Conservation (phyloP, 2,329 filamentous ascomycete genomes). For the Cordyceps cateniannulata region DNA sequence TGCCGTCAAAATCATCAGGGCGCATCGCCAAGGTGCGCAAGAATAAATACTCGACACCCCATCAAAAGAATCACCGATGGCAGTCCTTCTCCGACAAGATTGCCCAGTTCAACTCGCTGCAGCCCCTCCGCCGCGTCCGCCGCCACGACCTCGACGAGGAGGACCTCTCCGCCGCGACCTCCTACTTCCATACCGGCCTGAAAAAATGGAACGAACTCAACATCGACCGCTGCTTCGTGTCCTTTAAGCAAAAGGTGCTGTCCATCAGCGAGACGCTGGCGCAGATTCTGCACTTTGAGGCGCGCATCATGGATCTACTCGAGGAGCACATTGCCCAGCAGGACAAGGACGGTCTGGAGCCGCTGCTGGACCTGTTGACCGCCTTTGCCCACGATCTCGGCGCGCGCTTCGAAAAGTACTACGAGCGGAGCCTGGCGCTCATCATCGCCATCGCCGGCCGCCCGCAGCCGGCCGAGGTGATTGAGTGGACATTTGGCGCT, state of each 20-base stretch:
- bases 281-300: constrained; percentile 86
- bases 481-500: constrained; percentile 95
- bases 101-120: constrained; percentile 79
- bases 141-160: constrained; percentile 76
- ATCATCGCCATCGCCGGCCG: constrained; percentile 73
- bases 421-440: constrained; percentile 65
- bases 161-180: constrained; percentile 69
- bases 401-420: constrained; percentile 80
- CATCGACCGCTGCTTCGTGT: constrained; percentile 71
- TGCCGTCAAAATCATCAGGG: constrained; percentile 57
- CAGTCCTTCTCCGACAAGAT: constrained; percentile 88
- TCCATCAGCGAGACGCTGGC: constrained; percentile 83
- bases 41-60: constrained; percentile 62
- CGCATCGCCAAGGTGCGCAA: constrained; percentile 64
- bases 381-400: constrained; percentile 95
- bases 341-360: constrained; percentile 76
- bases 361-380: constrained; percentile 78
- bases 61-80: constrained; percentile 81
- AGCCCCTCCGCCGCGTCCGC: constrained; percentile 84
- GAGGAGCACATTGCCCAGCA: constrained; percentile 69
- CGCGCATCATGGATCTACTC: constrained; percentile 73
- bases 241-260: constrained; percentile 68
- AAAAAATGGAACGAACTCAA: constrained; percentile 91
- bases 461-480: constrained; percentile 75
- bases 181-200: constrained; percentile 76